Evolutionary conservation across 306 rosid species (phyloP).

Genomic region (Quercus cerris): DNA sequence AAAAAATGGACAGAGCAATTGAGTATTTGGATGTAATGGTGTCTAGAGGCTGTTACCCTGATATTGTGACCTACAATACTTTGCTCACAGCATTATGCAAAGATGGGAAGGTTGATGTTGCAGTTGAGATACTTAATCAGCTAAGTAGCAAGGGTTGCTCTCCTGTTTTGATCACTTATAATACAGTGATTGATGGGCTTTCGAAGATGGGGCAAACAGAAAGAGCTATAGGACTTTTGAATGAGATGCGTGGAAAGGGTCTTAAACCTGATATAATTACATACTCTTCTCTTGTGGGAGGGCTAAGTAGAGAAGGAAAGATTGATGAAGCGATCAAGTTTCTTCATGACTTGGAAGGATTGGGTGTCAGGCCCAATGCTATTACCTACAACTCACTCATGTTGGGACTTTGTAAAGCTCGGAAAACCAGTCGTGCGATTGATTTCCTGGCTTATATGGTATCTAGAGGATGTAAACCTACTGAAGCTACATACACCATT

Average conservation of each 20-base stretch:
- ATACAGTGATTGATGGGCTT: constrained; percentile 86
- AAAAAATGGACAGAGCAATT: constrained; percentile 82
- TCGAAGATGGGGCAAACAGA: constrained; percentile 76
- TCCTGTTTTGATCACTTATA: constrained; percentile 85
- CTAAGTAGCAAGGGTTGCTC: constrained; percentile 80
- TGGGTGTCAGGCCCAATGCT: constrained; percentile 57
- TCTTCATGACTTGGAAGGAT: constrained; percentile 62
- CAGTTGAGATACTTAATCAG: constrained; percentile 82
- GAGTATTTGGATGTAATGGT: constrained; percentile 86
- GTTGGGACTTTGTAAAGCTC: constrained; percentile 80
- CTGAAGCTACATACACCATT: constrained; percentile 84
- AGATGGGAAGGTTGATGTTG: constrained; percentile 90
- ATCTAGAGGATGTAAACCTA: constrained; percentile 71
- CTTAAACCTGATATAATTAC: constrained; percentile 81
- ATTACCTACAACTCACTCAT: constrained; percentile 73
- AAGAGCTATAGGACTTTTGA: constrained; percentile 60
- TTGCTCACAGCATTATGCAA: constrained; percentile 83
- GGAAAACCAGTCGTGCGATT: constrained; percentile 69
- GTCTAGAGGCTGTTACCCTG: constrained; percentile 89
- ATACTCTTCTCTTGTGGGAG: constrained; percentile 75
- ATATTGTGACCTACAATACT: constrained; percentile 91
- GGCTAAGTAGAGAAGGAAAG: constrained; percentile 85
- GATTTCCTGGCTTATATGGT: constrained; percentile 79
- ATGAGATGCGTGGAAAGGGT: constrained; percentile 75
- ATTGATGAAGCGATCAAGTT: constrained; percentile 51